Evolutionary conservation across 2,329 filamentous ascomycete species (phyloP), one percentile per base, ranked within the genome.

Genomic region (Colletotrichum filicis): DNA sequence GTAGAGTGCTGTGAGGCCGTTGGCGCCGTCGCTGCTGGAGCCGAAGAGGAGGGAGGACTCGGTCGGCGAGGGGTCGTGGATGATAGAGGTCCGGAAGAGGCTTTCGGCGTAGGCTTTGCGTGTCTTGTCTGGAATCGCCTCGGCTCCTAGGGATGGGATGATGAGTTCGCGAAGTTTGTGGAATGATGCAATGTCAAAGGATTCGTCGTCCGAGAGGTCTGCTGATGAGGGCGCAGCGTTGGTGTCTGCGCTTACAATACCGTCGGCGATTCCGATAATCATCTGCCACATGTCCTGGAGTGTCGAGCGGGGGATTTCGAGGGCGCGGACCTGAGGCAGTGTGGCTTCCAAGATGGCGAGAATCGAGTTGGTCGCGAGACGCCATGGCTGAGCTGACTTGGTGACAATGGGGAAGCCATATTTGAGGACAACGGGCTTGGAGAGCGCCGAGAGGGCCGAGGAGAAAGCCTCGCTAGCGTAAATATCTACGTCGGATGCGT

Each of bases 131-230:
- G 91, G 86, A 7, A 98, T 88, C 2, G 85, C 82, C 6, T 88
- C 80, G 0, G 91, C 89, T 2, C 95, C 93, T 0, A 98, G 87
- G 2, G 89, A 85, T 0, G 94, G 92, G 5, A 95, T 92, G 53
- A 97, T 91, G 42, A 98, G 87, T 11, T 89, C 86, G 52, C 92
- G 89, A 1, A 98, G 85, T 61, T 88, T 87, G 35, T 84, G 84
- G 79, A 98, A 97, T 0, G 93, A 92, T 1, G 84, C 78, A 22
- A 97, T 93, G 79, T 99, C 97, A 78, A 97, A 97, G 1, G 86
- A 82, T 82, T 98, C 92, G 78, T 99, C 96, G 9, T 87, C 85
- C 3, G 84, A 81, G 46, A 95, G 87, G 73, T 87, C 82, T 1
- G 87, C 80, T 2, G 80, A 82, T 8, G 84, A 80, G 16, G 85